Percentiles rank a stretch among this genome's conserved stretches.
phyloP scores from a whole-genome alignment of 2,329 filamentous ascomycete genomes.

The Stemphylium beticola region DNA sequence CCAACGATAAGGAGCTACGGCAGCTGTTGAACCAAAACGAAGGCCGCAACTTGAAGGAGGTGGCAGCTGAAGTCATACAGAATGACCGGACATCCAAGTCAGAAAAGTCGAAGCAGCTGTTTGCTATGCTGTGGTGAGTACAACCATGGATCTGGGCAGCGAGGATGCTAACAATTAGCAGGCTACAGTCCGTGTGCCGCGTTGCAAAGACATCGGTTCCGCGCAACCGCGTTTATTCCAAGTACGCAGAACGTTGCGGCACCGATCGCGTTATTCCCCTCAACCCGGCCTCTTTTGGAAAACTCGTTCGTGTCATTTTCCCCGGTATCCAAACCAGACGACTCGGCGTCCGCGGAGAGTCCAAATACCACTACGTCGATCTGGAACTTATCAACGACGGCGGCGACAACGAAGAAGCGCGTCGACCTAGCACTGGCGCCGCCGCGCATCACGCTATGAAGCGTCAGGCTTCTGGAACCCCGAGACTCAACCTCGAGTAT shows the following conservation, averaged over 20 bases:
- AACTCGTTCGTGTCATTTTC: slow-evolving; percentile 94
- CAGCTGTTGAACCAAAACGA: slow-evolving; percentile 75
- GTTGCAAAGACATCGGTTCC: slow-evolving; percentile 86
- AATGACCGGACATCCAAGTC: slow-evolving; percentile 82
- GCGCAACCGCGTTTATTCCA: slow-evolving; percentile 90
- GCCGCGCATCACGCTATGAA: slow-evolving; percentile 32
- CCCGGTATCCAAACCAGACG: slow-evolving; percentile 91
- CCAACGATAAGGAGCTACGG: slow-evolving; percentile 81
- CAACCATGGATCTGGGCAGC: background rate
- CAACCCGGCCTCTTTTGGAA: slow-evolving; percentile 97
- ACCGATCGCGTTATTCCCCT: slow-evolving; percentile 92
- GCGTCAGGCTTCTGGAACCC: slow-evolving; percentile 42
- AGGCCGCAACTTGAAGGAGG: slow-evolving; percentile 70
- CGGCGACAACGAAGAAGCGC: slow-evolving; percentile 34
- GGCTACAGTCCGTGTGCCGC: slow-evolving; percentile 74
- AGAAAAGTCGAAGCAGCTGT: slow-evolving; percentile 82
- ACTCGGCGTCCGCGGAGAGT: slow-evolving; percentile 91
- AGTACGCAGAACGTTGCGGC: slow-evolving; percentile 91
- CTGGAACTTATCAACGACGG: slow-evolving; percentile 58
- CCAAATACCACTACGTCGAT: slow-evolving; percentile 91
- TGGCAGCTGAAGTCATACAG: slow-evolving; percentile 76
- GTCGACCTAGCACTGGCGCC: slow-evolving; percentile 29
- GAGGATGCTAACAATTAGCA: slow-evolving; percentile 49
- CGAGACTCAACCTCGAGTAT: slow-evolving; percentile 47
- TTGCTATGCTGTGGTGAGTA: slow-evolving; percentile 84